Percentiles rank a stretch among this genome's conserved stretches.
phyloP scores from a whole-genome alignment of 495 filamentous ascomycete genomes.

The Viridothelium virens region DNA sequence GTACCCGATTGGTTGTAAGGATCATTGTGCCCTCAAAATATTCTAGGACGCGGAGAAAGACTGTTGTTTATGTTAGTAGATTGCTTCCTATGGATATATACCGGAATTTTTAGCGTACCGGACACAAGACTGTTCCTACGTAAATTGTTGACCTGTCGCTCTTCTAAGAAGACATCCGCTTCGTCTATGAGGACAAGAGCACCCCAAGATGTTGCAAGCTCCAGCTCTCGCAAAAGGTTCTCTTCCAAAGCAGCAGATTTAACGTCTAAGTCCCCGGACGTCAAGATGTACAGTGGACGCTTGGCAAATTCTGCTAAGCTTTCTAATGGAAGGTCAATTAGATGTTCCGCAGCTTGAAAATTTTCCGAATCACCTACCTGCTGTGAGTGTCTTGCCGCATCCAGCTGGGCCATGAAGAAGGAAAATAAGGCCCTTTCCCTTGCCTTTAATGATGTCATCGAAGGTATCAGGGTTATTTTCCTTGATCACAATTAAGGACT shows the following conservation, averaged over 20 bases:
- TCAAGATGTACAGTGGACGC: conserved; percentile 22
- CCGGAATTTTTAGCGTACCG: neutral
- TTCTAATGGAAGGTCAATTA: no score
- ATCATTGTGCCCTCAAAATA: no score
- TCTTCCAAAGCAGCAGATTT: conserved; percentile 9
- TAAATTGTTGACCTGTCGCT: conserved; percentile 18
- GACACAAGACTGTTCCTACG: conserved; percentile 16
- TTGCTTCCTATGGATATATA: no score
- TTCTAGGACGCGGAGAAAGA: no score
- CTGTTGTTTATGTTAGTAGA: no score
- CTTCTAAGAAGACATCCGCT: conserved; percentile 21
- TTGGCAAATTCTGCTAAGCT: conserved; percentile 21
- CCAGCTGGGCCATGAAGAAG: neutral
- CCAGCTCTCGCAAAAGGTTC: conserved; percentile 15
- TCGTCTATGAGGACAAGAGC: conserved; percentile 21
- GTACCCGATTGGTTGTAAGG: no score
- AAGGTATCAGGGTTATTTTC: neutral
- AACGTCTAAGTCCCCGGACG: conserved; percentile 17
- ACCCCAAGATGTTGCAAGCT: conserved; percentile 20
- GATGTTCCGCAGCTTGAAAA: no score
- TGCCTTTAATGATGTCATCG: neutral
- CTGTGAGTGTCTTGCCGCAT: conserved; percentile 17
- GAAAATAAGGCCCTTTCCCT: neutral
- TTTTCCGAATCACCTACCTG: no score
- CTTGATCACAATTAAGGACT: neutral